Evolutionary conservation across 176 grass and related monocot species (phyloP).

Genomic region (Phyllostachys edulis): DNA sequence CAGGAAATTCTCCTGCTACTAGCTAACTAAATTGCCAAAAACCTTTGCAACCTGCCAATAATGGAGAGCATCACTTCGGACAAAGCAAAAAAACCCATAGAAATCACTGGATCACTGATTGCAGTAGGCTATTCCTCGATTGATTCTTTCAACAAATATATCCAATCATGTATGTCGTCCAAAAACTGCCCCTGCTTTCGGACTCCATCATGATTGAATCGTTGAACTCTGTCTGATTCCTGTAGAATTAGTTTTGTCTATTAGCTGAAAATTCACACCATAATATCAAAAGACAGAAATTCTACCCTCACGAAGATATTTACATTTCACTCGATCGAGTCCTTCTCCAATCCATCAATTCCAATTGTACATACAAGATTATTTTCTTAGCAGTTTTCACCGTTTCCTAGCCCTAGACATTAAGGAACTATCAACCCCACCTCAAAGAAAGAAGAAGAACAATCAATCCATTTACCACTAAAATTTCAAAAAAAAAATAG

Average conservation of each 20-base stretch:
- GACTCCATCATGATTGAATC: slow-evolving; percentile 13
- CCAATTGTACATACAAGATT: neutral
- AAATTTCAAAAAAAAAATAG: too few relatives aligned
- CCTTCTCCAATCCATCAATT: neutral
- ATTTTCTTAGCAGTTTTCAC: neutral
- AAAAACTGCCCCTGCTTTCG: neutral
- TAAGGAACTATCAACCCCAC: neutral
- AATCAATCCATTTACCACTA: neutral
- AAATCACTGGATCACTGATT: neutral
- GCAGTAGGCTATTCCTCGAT: neutral
- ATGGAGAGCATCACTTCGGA: neutral
- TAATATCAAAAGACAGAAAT: neutral
- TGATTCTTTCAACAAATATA: neutral
- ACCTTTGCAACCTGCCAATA: neutral
- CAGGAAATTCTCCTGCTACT: neutral
- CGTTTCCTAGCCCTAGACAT: neutral
- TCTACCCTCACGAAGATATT: neutral
- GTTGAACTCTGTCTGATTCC: neutral
- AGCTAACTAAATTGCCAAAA: neutral
- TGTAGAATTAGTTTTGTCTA: neutral
- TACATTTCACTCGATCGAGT: slow-evolving; percentile 11
- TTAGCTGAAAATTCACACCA: neutral
- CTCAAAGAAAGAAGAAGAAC: neutral
- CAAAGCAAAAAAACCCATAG: neutral
- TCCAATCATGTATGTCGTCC: neutral